phyloP scores from a whole-genome alignment of 306 rosid genomes.

The Boehmeria nivea region DNA sequence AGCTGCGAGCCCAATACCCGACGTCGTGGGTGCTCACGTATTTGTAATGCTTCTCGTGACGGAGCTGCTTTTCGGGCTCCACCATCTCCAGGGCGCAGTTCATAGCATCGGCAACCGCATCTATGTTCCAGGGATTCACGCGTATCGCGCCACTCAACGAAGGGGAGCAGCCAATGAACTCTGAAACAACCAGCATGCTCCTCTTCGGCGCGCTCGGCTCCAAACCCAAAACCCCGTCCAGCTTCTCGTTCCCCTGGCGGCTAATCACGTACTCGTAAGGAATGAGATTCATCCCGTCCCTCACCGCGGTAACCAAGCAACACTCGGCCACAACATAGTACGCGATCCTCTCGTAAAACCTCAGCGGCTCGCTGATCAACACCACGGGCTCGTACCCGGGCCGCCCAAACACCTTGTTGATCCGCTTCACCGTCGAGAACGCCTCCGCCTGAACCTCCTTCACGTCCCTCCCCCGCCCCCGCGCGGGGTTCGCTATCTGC shows the following conservation, averaged over 20 bases:
- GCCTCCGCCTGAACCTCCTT: conserved; percentile 66
- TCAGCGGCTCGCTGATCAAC: conserved; percentile 62
- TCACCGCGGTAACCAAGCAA: conserved; percentile 77
- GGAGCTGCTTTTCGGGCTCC: conserved; percentile 63
- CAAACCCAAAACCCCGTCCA: conserved; percentile 54
- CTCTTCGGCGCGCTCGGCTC: conserved; percentile 37
- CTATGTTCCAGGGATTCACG: conserved; percentile 86
- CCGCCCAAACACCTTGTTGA: conserved; percentile 54
- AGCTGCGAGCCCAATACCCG: conserved; percentile 89
- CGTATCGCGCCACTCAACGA: conserved; percentile 87
- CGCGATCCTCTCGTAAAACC: conserved; percentile 67
- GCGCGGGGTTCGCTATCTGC: conserved; percentile 84
- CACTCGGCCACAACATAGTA: conserved; percentile 80
- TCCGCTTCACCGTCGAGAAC: conserved; percentile 47
- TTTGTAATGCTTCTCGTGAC: conserved; percentile 87
- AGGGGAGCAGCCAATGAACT: conserved; percentile 87
- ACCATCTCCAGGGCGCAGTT: conserved; percentile 61
- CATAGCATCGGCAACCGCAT: conserved; percentile 88
- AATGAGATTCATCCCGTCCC: conserved; percentile 90
- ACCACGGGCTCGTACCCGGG: conserved; percentile 72
- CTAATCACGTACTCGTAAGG: conserved; percentile 74
- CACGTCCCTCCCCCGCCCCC: conserved; percentile 76
- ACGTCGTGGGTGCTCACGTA: conserved; percentile 90
- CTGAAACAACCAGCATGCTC: conserved; percentile 83
- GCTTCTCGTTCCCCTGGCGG: conserved; percentile 56